Base-by-base conservation (phyloP, 495 filamentous ascomycete genomes). In the Amphirosellinia nigrospora region DNA sequence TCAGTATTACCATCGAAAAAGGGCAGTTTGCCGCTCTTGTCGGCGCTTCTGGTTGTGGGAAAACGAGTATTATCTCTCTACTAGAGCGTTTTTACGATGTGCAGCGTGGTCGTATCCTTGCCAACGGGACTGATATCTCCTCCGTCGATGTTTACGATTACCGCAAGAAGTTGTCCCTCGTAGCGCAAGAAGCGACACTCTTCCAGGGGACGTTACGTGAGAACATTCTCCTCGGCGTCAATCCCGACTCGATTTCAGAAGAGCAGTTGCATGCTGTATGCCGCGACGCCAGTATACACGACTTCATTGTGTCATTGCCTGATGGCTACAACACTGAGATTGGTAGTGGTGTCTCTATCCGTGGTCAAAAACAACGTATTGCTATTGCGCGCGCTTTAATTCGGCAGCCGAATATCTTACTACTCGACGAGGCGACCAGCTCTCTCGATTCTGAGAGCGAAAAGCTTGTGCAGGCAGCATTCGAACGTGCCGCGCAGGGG, bases 391-490 rank as follows among this genome's bases (percentile, higher is more conserved):
- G 93, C 28, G 93, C 93, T 0, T 84, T 96, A 21, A 84, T 96
- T 10, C 89, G 93, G 23, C 85, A 89, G 41, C 93, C 93, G 21
- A 84, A 86, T 67, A 79, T 96, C 41, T 75, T 97, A 71, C 81
- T 97, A 45, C 86, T 97, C 15, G 93, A 97, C 75, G 93, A 97
- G 79, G 91, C 93, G 0, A 96, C 93, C 1, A 89, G 86, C 55
- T 89, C 89, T 28, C 81, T 96, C 41, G 93, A 97, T 72, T 89
- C 89, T 11, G 89, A 94, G 81, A 89, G 86, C 38, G 93, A 97
- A 82, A 86, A 86, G 73, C 81, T 92, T 30, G 85, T 96, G 55
- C 91, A 95, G 80, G 84, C 86, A 46, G 92, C 91, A 9, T 84
- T 96, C 68, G 90, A 91, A 71, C 84, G 86, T 73, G 89, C 90